Evolutionary conservation across 139 green algal genomes (phyloP).

Genomic region (Closterium sp.): DNA sequence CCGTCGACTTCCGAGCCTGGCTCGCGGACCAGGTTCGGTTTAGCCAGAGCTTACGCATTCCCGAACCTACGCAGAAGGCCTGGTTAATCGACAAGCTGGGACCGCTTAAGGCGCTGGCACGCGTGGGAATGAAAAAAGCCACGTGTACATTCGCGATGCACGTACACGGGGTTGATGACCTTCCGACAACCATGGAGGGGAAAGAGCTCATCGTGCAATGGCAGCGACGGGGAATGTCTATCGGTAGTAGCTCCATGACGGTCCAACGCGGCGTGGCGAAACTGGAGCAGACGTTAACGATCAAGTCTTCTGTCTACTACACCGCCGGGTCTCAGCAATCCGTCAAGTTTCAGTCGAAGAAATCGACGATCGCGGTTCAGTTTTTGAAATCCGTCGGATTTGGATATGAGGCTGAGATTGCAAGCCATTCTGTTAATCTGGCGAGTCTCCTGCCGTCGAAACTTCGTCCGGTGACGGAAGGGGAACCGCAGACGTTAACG

Average conservation of each 20-base stretch:
- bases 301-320: conserved; percentile 20
- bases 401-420: not conserved
- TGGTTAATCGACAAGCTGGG: not conserved
- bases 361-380: not conserved
- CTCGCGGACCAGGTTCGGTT: conserved; percentile 38
- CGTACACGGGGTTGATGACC: conserved; percentile 19
- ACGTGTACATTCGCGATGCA: conserved; percentile 35
- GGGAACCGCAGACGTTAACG: conserved; percentile 15
- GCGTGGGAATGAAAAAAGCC: conserved; percentile 2
- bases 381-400: not conserved
- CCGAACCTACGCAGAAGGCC: not conserved
- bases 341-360: not conserved
- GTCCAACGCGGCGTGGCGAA: conserved; percentile 14
- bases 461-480: not conserved
- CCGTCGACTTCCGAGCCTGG: conserved; percentile 24
- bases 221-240: conserved; percentile 6
- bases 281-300: conserved; percentile 19
- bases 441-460: not conserved
- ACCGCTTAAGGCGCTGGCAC: conserved; percentile 1
- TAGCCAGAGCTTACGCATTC: conserved; percentile 1
- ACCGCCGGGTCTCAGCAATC: not conserved
- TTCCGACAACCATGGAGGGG: not conserved
- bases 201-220: conserved; percentile 4
- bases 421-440: not conserved
- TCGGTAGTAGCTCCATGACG: not conserved